Evolutionary conservation across 2,329 filamentous ascomycete genomes (phyloP), one percentile per base, ranked within the genome.

Genomic region (Sphaerulina musiva): DNA sequence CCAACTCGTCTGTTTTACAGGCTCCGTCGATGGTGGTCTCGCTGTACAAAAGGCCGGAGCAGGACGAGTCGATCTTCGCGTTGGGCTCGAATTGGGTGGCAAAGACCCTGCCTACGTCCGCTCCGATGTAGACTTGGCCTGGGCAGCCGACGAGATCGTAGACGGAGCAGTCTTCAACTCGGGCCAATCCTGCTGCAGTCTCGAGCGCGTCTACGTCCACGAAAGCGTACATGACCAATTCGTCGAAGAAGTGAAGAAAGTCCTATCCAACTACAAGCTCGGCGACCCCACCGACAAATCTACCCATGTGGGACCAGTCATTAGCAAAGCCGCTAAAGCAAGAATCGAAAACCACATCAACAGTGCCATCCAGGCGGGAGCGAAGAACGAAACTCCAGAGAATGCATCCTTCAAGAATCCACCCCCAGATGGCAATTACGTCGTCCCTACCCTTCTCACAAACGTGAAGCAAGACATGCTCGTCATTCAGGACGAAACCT

Each of bases 161-260:
- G 92, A 97, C 64, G 92, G 92, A 17, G 85, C 90, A n/a, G 78
- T 97, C 54, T 97, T 97, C 79, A 97, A 97, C 75, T 95, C 91
- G 48, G 92, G 92, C n/a, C 92, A 97, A 76, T 95, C 89, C 69
- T 97, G 92, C 77, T 97, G 92, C 73, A 87, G 89, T 23, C 78
- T 97, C 51, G 92, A 97, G 74, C 80, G 92, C 34, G 83, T 97
- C 17, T 97, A 97, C 66, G 91, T 97, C 4, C 84, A 93, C 65
- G 86, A 87, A 67, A 84, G 81, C 63, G 82, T 97, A 47, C 84
- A 96, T 70, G 89, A 95, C 65, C 74, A 81, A 10, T 96, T 97
- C 65, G 78, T 96, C 48, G 77, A 82, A 48, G 88, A 86, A 4
- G 78, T 89, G 10, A 87, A 93, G 71, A 84, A 85, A 53, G 89